Percentiles rank a stretch among this genome's conserved stretches.
These are phyloP conservation scores for Aspergillus oerlinghausenensis DNA, from an alignment of 2,329 filamentous ascomycete genomes.

Conservation along the genomic window DNA sequence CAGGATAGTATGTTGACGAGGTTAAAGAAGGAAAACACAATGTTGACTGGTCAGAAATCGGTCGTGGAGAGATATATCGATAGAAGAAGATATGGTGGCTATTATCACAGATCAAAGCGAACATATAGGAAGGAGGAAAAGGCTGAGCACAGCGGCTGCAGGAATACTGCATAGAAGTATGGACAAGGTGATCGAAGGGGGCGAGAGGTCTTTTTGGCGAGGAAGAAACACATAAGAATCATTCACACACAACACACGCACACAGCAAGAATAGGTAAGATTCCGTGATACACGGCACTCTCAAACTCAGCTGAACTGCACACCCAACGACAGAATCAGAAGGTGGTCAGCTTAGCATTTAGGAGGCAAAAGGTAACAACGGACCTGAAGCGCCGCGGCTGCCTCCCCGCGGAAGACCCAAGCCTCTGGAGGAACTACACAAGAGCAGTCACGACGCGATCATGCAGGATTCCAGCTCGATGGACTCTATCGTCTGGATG, in stretches of 20 bases:
- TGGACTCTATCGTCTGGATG: background rate
- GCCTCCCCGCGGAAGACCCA: background rate
- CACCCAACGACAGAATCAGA: background rate
- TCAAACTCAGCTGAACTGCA: background rate
- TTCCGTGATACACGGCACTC: background rate
- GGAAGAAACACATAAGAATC: background rate
- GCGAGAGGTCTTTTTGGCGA: background rate
- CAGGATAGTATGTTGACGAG: background rate
- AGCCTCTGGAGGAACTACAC: background rate
- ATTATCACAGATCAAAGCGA: background rate
- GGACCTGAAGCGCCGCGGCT: background rate
- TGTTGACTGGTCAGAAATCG: background rate
- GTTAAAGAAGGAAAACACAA: constrained; percentile 9
- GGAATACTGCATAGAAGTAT: background rate
- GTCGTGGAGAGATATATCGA: background rate
- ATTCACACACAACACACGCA: background rate
- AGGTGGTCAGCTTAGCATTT: background rate
- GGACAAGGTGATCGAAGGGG: background rate
- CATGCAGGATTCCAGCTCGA: background rate
- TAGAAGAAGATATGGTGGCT: background rate
- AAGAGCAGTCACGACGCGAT: background rate
- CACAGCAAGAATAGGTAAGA: background rate
- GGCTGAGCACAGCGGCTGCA: background rate
- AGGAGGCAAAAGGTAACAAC: background rate
- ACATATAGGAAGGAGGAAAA: background rate